These are phyloP conservation scores for Giardia muris DNA, from an alignment of 208 protist species.

Conservation along the genomic window DNA sequence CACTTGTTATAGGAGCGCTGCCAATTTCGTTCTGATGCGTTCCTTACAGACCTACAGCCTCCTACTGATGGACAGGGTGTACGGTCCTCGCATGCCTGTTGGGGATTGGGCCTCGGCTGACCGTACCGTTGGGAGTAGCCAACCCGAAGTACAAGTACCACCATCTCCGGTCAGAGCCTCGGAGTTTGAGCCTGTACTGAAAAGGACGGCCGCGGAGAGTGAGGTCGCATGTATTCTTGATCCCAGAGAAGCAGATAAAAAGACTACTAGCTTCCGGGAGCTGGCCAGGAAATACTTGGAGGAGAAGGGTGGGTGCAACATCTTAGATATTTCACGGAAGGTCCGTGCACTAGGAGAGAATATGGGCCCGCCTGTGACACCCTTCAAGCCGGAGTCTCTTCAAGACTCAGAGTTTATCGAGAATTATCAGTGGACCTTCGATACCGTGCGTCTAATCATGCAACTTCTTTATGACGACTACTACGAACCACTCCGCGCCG, in stretches of 20 bases:
- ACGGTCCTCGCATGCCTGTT: too few relatives aligned
- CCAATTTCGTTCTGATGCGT: conserved; percentile 1
- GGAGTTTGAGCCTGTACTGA: not conserved
- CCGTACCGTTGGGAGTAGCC: not conserved
- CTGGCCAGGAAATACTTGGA: not conserved
- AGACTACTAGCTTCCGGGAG: not conserved
- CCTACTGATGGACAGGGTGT: not conserved
- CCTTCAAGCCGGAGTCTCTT: too few relatives aligned
- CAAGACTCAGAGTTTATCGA: not conserved
- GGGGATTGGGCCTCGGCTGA: not conserved
- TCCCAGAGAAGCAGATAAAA: not conserved
- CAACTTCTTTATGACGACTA: not conserved
- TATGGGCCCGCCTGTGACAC: too few relatives aligned
- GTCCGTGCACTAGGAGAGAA: not conserved
- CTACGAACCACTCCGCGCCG: not conserved
- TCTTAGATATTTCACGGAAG: not conserved
- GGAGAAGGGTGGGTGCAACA: not conserved
- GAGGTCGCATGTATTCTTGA: not conserved
- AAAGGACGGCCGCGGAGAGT: not conserved
- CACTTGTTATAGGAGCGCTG: not conserved
- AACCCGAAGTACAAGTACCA: not conserved
- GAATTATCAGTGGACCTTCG: not conserved
- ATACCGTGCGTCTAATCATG: not conserved
- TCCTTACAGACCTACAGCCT: not conserved
- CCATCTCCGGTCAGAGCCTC: not conserved